Evolutionary conservation across 768 basidiomycete species (phyloP), one percentile per base, ranked within the genome.

Genomic region (Dioszegia hungarica): DNA sequence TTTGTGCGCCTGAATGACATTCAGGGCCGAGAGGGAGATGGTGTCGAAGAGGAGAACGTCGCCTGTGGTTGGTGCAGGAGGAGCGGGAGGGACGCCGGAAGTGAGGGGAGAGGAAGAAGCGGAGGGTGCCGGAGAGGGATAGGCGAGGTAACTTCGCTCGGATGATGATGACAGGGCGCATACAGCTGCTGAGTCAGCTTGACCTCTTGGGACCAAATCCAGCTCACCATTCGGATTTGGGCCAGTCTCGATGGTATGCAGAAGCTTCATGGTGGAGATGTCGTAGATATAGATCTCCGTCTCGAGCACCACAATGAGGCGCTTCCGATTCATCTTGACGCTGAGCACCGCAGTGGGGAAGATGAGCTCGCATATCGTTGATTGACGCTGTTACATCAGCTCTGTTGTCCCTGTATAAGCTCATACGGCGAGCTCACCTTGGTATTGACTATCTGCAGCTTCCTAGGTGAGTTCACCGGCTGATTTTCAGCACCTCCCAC

Each of bases 251-350:
- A 98, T 93, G 37, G 97, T 94, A 75, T 98, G 94, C 36, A 95
- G 78, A 25, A 99, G 82, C 56, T 92, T 86, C 95, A 99, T 98
- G 64, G 97, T 99, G 45, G 87, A 89, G 68, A 98, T 98, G 74
- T 99, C 95, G 72, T 98, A 98, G 47, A 97, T 91, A 79, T 99
- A 99, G 43, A 99, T 97, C 76, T 97, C 93, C n/a, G 83, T 83
- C 74, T 97, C 95, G 46, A 99, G 83, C 5, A 98, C 88, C 66
- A 99, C 92, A 28, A 97, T 90, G 43, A 99, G 84, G 0, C 91
- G 88, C 77, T 95, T 94, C 52, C 95, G 85, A 78, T 99, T 99
- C 68, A 99, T 82, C 79, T 95, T 97, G 74, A 99, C 94, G n/a
- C 89, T 84, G 25, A 99, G 85, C 53, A 99, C 93, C 2, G 90